phyloP scores from a whole-genome alignment of 2,329 filamentous ascomycete species.

The Purpureocillium lavendulum region DNA sequence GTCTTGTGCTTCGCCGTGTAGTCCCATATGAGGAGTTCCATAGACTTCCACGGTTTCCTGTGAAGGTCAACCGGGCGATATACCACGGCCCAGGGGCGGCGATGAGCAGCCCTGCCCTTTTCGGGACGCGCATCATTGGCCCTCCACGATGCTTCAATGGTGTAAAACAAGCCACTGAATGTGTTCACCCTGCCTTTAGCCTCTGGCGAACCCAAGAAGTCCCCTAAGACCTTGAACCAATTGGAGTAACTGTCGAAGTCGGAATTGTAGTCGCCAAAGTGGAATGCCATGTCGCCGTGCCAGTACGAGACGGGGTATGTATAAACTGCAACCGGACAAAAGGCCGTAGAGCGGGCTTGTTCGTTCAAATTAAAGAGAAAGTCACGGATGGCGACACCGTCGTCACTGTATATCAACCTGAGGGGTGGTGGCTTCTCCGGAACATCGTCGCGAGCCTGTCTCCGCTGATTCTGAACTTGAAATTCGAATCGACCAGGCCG shows the following conservation, averaged over 20 bases:
- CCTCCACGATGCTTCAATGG: conserved; percentile 13
- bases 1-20: conserved; percentile 18
- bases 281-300: conserved; percentile 14
- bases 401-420: conserved; percentile 2
- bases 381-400: not conserved
- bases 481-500: conserved; percentile 20
- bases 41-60: conserved; percentile 16
- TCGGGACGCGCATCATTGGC: conserved; percentile 6
- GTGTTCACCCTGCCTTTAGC: conserved; percentile 10
- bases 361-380: conserved; percentile 1
- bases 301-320: conserved; percentile 32
- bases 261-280: conserved; percentile 11
- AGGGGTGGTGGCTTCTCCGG: conserved; percentile 2
- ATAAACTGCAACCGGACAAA: conserved; percentile 23
- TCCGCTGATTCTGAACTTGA: conserved; percentile 27
- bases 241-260: conserved; percentile 11
- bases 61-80: conserved; percentile 35
- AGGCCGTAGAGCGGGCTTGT: not conserved
- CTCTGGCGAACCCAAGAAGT: not conserved
- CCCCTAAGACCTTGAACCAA: conserved; percentile 15
- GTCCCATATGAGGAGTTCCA: conserved; percentile 51
- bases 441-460: conserved; percentile 10
- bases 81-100: conserved; percentile 43
- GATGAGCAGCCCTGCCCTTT: conserved; percentile 11
- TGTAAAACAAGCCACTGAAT: conserved; percentile 40